phyloP scores from a whole-genome alignment of 306 rosid genomes.

The Vigna nakashimae region DNA sequence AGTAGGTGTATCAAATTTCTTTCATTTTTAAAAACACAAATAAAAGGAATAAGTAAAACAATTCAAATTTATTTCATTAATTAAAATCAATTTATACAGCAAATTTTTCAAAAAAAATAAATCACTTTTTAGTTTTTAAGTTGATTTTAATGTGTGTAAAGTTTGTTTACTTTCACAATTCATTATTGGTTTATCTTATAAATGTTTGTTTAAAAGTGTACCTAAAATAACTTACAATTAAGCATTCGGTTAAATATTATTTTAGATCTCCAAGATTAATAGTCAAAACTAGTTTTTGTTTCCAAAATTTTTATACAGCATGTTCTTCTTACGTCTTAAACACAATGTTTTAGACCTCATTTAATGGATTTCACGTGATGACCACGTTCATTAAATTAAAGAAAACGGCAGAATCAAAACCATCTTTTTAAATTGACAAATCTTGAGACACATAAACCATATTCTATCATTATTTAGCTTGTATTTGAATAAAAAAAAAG shows the following conservation, averaged over 20 bases:
- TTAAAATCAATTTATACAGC: neutral
- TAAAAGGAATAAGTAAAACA: too few species aligned
- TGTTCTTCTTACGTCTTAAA: too few species aligned
- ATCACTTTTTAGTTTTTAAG: too few species aligned
- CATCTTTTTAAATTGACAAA: too few species aligned
- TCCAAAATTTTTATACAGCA: neutral
- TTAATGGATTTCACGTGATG: neutral
- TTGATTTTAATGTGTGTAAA: too few species aligned
- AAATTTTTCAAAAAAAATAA: too few species aligned
- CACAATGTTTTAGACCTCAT: neutral
- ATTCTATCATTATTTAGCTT: neutral
- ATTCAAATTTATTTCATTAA: neutral
- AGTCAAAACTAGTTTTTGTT: neutral
- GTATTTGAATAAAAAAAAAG: conserved; percentile 20
- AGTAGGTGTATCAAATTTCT: neutral
- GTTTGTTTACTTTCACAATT: neutral
- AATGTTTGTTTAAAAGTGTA: neutral
- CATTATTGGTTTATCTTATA: neutral
- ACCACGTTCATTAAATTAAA: too few species aligned
- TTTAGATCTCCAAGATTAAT: neutral
- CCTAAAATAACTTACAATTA: neutral
- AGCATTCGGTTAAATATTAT: neutral
- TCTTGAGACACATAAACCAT: too few species aligned
- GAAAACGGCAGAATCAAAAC: neutral
- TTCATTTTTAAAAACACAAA: neutral